Evolutionary conservation across 768 basidiomycete genomes (phyloP).

Genomic region (Gymnopilus dilepis): DNA sequence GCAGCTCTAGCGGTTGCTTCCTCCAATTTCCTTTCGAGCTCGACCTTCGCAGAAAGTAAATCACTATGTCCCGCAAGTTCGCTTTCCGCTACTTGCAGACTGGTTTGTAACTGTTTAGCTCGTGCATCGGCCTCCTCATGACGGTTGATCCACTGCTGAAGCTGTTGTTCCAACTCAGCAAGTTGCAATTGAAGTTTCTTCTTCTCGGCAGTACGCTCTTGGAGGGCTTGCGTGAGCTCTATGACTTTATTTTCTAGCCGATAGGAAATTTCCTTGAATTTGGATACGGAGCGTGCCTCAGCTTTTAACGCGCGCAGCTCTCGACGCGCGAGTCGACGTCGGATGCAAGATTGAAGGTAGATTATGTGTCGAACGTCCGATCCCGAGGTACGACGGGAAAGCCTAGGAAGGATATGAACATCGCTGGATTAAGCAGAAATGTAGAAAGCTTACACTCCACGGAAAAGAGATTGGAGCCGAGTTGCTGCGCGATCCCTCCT

Average conservation of each 20-base stretch:
- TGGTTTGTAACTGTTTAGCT: slow-evolving; percentile 71
- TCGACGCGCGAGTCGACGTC: slow-evolving; percentile 85
- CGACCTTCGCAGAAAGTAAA: slow-evolving; percentile 74
- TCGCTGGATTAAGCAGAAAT: not conserved
- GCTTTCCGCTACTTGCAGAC: slow-evolving; percentile 71
- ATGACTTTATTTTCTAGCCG: slow-evolving; percentile 99
- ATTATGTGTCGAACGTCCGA: slow-evolving; percentile 75
- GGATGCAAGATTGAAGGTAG: slow-evolving; percentile 89
- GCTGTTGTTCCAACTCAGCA: slow-evolving; percentile 79
- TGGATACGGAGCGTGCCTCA: slow-evolving; percentile 96
- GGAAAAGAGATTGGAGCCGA: slow-evolving; percentile 79
- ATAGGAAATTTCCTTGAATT: slow-evolving; percentile 99
- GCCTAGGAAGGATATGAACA: slow-evolving; percentile 41
- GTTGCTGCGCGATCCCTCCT: slow-evolving; percentile 67
- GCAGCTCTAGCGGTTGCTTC: slow-evolving; percentile 72
- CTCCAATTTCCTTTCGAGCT: slow-evolving; percentile 80
- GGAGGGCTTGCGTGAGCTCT: slow-evolving; percentile 93
- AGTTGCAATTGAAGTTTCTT: slow-evolving; percentile 83
- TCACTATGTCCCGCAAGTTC: slow-evolving; percentile 77
- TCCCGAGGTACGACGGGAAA: slow-evolving; percentile 57
- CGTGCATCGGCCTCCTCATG: slow-evolving; percentile 87
- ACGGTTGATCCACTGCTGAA: slow-evolving; percentile 83
- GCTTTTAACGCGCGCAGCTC: slow-evolving; percentile 83
- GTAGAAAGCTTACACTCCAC: slow-evolving; percentile 74
- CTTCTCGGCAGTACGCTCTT: slow-evolving; percentile 89